These are phyloP conservation scores for Puccinia sorghi DNA, from an alignment of 1,284 basidiomycete genomes.

Conservation along the genomic window DNA sequence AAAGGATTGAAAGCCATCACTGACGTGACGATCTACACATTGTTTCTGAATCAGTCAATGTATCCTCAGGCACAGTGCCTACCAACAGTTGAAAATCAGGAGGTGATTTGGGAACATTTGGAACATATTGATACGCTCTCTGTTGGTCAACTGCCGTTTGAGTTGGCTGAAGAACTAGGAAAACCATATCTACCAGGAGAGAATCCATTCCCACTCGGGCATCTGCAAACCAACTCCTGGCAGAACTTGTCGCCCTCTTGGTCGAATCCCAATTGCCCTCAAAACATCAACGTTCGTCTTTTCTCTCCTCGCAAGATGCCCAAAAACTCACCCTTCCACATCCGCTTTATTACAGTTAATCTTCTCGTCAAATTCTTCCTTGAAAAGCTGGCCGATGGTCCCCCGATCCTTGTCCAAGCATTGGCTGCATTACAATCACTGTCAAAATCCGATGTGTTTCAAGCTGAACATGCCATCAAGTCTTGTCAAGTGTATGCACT, in stretches of 20 bases:
- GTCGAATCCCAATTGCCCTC: not conserved
- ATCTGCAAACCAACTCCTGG: constrained; percentile 11
- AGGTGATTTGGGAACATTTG: constrained; percentile 82
- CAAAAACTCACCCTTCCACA: not conserved
- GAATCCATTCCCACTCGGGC: constrained; percentile 9
- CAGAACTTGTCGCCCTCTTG: not conserved
- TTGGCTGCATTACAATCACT: constrained; percentile 12
- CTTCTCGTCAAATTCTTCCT: constrained; percentile 38
- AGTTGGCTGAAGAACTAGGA: constrained; percentile 70
- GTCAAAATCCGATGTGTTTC: constrained; percentile 20
- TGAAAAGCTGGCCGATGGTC: constrained; percentile 31
- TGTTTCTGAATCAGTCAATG: constrained; percentile 82
- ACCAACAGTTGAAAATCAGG: constrained; percentile 77
- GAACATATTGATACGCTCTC: constrained; percentile 72
- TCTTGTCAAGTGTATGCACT: constrained; percentile 27
- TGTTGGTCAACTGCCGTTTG: too few relatives aligned
- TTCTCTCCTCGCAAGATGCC: not conserved
- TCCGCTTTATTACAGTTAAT: constrained; percentile 11
- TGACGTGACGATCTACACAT: too few relatives aligned
- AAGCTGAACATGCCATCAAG: not conserved
- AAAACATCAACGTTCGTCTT: not conserved
- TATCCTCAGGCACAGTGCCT: constrained; percentile 70
- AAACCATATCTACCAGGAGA: too few relatives aligned
- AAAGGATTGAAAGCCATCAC: constrained; percentile 94
- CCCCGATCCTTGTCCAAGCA: constrained; percentile 32